phyloP scores from a whole-genome alignment of 495 filamentous ascomycete genomes.

The Aspergillus coremiiformis region DNA sequence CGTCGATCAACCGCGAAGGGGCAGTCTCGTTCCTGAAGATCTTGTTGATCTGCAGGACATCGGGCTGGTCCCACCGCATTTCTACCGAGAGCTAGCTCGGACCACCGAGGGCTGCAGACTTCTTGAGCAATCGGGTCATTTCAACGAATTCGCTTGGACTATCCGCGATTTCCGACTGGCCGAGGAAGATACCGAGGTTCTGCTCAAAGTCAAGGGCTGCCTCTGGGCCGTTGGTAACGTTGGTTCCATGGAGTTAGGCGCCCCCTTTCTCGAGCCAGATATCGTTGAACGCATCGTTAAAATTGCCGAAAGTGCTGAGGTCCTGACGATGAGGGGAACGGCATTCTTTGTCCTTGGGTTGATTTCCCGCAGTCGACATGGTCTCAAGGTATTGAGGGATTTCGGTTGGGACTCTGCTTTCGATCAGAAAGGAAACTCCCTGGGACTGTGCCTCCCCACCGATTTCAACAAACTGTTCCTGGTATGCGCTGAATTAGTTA shows the following conservation, averaged over 20 bases:
- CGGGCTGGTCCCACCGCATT: constrained; percentile 81
- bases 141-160: constrained; percentile 81
- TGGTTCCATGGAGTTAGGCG: constrained; percentile 94
- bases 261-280: constrained; percentile 79
- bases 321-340: constrained; percentile 87
- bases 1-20: constrained; percentile 46
- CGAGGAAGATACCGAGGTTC: constrained; percentile 75
- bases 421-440: constrained; percentile 69
- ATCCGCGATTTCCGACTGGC: constrained; percentile 80
- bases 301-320: constrained; percentile 79
- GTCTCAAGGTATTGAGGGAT: constrained; percentile 78
- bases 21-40: constrained; percentile 43
- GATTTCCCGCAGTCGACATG: constrained; percentile 86
- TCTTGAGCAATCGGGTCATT: constrained; percentile 87
- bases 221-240: constrained; percentile 98
- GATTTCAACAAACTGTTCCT: constrained; percentile 73
- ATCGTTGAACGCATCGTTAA: constrained; percentile 76
- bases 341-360: constrained; percentile 93
- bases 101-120: constrained; percentile 88
- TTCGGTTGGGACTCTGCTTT: constrained; percentile 89
- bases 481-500: constrained; percentile 29
- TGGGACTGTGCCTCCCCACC: constrained; percentile 79
- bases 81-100: constrained; percentile 90
- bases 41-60: constrained; percentile 52
- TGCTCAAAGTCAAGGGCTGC: constrained; percentile 93